Base-by-base conservation (phyloP, 495 filamentous ascomycete species). In the Penicillium longicatenatum region DNA sequence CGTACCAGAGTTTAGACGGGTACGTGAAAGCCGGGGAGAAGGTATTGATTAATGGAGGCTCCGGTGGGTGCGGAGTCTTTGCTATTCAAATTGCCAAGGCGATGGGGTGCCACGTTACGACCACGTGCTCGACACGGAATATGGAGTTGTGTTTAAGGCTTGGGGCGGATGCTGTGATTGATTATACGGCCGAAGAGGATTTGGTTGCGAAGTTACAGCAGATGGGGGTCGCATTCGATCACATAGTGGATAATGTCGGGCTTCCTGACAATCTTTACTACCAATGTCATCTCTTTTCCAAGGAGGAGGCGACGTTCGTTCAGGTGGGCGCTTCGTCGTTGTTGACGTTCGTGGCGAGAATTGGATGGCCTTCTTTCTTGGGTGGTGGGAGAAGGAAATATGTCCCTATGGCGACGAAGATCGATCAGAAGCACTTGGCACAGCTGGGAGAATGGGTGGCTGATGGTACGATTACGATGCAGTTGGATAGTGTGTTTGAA, bases 31-130 rank as follows among this genome's bases (percentile, higher is more conserved):
- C 61, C 0, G 83, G 82, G 7, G 76, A 82, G 35, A 79, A 78
- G 55, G 76, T 91, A 19, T 86, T 90, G 64, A 79, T 91, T 59
- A 89, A 89, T 56, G 87, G 84, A 22, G 86, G 86, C 3, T 84
- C 80, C 0, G 88, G 87, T 8, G 86, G 87, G 1, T 76, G 75
- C 2, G 87, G 87, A 0, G 73, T 77, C 0, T 86, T 83, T 57
- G 79, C 76, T 2, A 85, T 90, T 50, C 86, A 89, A 63, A 79
- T 89, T 55, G 87, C 87, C 9, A 89, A 88, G 66, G 69, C 72
- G 10, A 57, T 84, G 19, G 86, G 86, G 0, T 87, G 84, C 62
- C 74, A 82, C 56, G 86, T 90, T 22, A 85, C 82, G 2, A 70
- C 75, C 1, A 79, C 79, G 0, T 90, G 87, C 55, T 88, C 85